Percentiles rank a stretch among this genome's conserved stretches.
Conservation (phyloP, 2,329 filamentous ascomycete species). For the Alternaria incomplexa region DNA sequence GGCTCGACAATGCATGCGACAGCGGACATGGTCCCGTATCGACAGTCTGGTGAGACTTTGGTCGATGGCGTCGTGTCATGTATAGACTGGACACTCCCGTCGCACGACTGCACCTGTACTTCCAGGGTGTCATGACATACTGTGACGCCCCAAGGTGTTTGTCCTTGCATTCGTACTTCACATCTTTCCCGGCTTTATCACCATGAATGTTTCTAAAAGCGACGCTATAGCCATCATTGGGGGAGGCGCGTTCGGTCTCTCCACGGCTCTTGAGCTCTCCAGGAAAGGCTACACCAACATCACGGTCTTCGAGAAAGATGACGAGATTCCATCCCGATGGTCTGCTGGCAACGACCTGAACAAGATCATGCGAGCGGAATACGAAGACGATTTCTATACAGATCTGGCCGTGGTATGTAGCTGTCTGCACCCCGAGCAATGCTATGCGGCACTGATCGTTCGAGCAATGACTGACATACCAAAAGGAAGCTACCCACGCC, state of each 20-base stretch:
- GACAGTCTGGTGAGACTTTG: not conserved
- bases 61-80: not conserved
- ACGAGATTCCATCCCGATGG: slow-evolving; percentile 55
- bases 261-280: slow-evolving; percentile 38
- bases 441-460: not conserved
- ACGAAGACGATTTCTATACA: slow-evolving; percentile 64
- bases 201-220: slow-evolving; percentile 28
- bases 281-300: slow-evolving; percentile 38
- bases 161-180: not conserved
- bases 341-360: slow-evolving; percentile 67
- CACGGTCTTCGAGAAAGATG: slow-evolving; percentile 39
- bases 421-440: not conserved
- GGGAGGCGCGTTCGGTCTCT: slow-evolving; percentile 40
- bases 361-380: slow-evolving; percentile 66
- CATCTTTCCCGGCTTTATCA: not conserved
- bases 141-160: not conserved
- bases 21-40: not conserved
- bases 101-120: not conserved
- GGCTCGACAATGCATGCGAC: not conserved
- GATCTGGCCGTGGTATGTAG: slow-evolving; percentile 58
- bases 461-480: not conserved
- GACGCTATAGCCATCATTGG: slow-evolving; percentile 38
- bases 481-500: slow-evolving; percentile 57
- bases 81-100: not conserved
- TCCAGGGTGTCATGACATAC: not conserved